These are phyloP conservation scores for Strobilomyces confusus DNA, from an alignment of 768 basidiomycete species.

Conservation along the genomic window DNA sequence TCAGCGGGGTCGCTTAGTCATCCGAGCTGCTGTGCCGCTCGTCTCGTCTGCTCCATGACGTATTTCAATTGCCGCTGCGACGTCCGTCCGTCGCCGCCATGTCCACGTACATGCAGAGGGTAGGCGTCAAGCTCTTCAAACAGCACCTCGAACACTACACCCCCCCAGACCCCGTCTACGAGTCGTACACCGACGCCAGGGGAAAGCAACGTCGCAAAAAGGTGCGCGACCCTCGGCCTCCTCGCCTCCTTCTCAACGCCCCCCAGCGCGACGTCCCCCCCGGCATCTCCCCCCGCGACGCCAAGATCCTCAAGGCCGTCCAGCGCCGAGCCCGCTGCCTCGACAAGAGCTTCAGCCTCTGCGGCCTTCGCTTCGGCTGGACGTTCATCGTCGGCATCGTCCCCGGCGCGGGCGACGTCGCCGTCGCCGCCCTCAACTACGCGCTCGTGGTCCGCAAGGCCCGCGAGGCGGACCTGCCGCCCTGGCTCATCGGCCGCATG, in stretches of 20 bases:
- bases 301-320: slow-evolving; percentile 68
- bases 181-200: slow-evolving; percentile 26
- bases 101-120: slow-evolving; percentile 36
- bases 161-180: slow-evolving; percentile 75
- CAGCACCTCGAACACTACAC: slow-evolving; percentile 61
- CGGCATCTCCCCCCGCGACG: slow-evolving; percentile 74
- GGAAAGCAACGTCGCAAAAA: slow-evolving; percentile 31
- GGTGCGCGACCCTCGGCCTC: slow-evolving; percentile 22
- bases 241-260: slow-evolving; percentile 10
- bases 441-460: slow-evolving; percentile 73
- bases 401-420: slow-evolving; percentile 65
- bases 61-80: not conserved
- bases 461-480: slow-evolving; percentile 62
- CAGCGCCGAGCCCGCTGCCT: slow-evolving; percentile 78
- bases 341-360: slow-evolving; percentile 80
- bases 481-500: slow-evolving; percentile 73
- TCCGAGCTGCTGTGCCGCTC: slow-evolving; percentile 1
- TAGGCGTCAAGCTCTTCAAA: slow-evolving; percentile 58
- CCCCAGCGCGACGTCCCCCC: slow-evolving; percentile 63
- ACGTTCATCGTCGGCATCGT: slow-evolving; percentile 76
- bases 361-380: slow-evolving; percentile 84
- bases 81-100: no score
- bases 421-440: slow-evolving; percentile 66
- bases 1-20: not conserved
- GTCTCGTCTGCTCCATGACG: not conserved